Evolutionary conservation across 2,329 filamentous ascomycete species (phyloP), one percentile per base, ranked within the genome.

Genomic region (Trichophyton benhamiae): DNA sequence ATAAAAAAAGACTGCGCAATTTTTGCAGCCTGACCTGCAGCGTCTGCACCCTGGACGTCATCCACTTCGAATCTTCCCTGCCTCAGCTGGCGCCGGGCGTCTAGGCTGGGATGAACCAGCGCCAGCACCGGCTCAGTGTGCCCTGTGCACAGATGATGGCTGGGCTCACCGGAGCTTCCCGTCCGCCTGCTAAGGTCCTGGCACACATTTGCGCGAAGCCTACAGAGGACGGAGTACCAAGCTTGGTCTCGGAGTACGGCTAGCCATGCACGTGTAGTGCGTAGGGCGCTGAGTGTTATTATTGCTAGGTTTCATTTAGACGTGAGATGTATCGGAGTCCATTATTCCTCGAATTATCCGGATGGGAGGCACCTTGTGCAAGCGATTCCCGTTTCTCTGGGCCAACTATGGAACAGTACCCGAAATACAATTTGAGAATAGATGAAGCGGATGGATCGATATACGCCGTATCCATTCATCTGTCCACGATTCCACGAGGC

Each of bases 61-160:
- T 30, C 25, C 15, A 27, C 30, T 15, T 55, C 52, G 27, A 55
- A 33, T 55, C n/a, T 38, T 55, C 52, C 52, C 30, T 55, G 52
- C 9, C 30, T 55, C 52, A 55, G 52, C 52, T 55, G 52, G 52
- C 52, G 27, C 52, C 27, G 30, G 52, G 52, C 52, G 52, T 55
- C 52, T 33, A 55, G 52, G 52, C 52, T 55, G 52, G n/a, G 33
- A 11, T 36, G 52, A 55, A 55, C 52, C 52, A 55, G 52, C 30
- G 25, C 13, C 33, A 38, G 33, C 33, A 38, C 33, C 33, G 33
- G 8, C 33, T 38, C 33, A 13, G 8, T 38, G 33, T 38, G 33
- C 33, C 33, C 52, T 55, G 52, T 30, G 52, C 52, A 38, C 52
- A 27, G 27, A 55, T 36, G n/a, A 9, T 55, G 30, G n/a, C 30